phyloP scores from a whole-genome alignment of 495 filamentous ascomycete genomes.

The Hyaloscypha hepaticicola region DNA sequence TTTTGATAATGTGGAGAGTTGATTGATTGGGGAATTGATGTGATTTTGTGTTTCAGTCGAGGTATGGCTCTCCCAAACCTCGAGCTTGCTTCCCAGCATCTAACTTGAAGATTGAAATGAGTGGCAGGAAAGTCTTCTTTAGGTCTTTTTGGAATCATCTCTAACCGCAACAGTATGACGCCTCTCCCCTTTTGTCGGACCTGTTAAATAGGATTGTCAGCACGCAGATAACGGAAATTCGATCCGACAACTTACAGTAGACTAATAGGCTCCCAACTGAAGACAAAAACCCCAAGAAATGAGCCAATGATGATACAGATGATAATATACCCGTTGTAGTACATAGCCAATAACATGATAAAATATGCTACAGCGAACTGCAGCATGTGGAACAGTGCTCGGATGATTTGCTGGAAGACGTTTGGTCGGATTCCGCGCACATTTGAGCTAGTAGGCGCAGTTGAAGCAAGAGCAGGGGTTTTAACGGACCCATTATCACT shows the following conservation, averaged over 20 bases:
- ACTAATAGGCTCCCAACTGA: conserved; percentile 51
- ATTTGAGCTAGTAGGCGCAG: conserved; percentile 8
- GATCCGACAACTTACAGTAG: conserved; percentile 8
- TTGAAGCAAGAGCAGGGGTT: not conserved
- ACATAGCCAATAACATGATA: conserved; percentile 61
- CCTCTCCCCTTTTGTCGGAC: too few relatives aligned
- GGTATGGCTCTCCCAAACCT: too few relatives aligned
- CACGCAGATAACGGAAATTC: too few relatives aligned
- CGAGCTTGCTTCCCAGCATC: too few relatives aligned
- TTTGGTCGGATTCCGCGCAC: conserved; percentile 46
- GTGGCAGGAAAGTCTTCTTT: too few relatives aligned
- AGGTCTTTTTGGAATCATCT: too few relatives aligned
- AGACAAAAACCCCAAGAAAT: conserved; percentile 58
- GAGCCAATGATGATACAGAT: conserved; percentile 64
- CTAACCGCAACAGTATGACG: too few relatives aligned
- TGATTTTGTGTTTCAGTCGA: too few relatives aligned
- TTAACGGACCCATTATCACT: not conserved
- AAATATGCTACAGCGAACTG: conserved; percentile 75
- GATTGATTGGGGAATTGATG: too few relatives aligned
- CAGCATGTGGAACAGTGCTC: conserved; percentile 60
- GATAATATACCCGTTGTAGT: conserved; percentile 53
- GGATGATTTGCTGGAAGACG: conserved; percentile 56
- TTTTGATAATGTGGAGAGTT: too few relatives aligned
- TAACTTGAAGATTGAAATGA: too few relatives aligned
- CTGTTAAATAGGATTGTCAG: too few relatives aligned